Base-by-base conservation (phyloP, 495 filamentous ascomycete species). In the Aspergillus baeticus region DNA sequence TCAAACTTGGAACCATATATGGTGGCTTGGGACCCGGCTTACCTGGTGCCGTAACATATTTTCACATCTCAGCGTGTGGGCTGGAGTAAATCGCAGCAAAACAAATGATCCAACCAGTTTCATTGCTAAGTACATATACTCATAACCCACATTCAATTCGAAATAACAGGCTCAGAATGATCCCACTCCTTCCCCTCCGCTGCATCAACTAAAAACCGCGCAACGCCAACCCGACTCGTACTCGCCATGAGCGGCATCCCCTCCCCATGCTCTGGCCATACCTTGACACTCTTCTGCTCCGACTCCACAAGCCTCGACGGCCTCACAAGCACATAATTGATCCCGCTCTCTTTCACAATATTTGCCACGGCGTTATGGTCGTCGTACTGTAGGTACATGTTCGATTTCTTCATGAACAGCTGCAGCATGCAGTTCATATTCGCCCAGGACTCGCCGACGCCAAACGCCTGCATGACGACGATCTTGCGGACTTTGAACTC, bases 401-500 rank as follows among this genome's bases (percentile, higher is more conserved):
- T 79, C 51, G 73, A 73, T 63, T 68, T 73, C 55, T 62, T 61
- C 71, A 79, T 72, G 43, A 79, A 64, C 34, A 65, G 55, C 31
- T 66, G 72, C 44, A 69, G 47, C 44, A 72, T 23, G 51, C 66
- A 79, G 39, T 66, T 64, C 64, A 79, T 71, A 48, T 71, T 74
- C 15, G 51, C 57, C 76, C 76, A 79, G 33, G 76, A 79, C 31
- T 71, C 69, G 35, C 74, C 76, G 34, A 74, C 75, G 26, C 75
- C 75, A 59, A 73, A 71, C 13, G 76, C 75, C 45, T 75, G 75
- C 61, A 77, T 65, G 17, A 79, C 64, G 29, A 79, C 70, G n/a
- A 73, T 51, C 39, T 73, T 74, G 58, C 47, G 48, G 15, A 75
- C 62, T 11, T 69, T 67, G 34, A 65, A 69, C 41, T 77, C 59